phyloP scores from a whole-genome alignment of 305 asterid species.

The Rubia balearica region DNA sequence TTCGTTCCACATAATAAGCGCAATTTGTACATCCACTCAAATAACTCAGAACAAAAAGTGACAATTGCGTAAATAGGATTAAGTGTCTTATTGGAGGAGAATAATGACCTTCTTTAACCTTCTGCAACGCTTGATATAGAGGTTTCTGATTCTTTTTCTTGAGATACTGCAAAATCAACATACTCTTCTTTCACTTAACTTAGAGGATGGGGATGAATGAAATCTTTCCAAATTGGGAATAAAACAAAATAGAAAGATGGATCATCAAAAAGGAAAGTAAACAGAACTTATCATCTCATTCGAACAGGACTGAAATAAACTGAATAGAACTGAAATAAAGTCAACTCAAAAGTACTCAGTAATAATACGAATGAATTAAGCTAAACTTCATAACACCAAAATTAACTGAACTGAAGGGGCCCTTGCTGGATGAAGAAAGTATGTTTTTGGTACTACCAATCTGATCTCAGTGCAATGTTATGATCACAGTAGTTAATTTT shows the following conservation, averaged over 20 bases:
- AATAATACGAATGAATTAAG: no score
- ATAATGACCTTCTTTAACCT: constrained; percentile 81
- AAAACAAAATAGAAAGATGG: not conserved
- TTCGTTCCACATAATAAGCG: not conserved
- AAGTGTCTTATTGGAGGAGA: not conserved
- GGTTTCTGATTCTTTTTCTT: constrained; percentile 78
- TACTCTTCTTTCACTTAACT: not conserved
- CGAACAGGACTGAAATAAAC: no score
- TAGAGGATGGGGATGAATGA: not conserved
- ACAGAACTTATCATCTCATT: not conserved
- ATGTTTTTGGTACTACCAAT: not conserved
- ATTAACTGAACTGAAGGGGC: no score
- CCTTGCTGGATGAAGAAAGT: not conserved
- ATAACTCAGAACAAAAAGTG: not conserved
- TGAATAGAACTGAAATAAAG: no score
- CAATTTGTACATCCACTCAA: not conserved
- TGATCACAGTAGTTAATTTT: not conserved
- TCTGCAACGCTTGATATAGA: constrained; percentile 79
- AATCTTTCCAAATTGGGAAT: not conserved
- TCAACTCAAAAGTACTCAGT: no score
- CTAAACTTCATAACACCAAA: no score
- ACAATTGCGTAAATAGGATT: not conserved
- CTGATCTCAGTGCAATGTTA: not conserved
- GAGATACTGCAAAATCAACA: constrained; percentile 55
- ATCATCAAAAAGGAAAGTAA: not conserved